Conservation (phyloP, 2,329 filamentous ascomycete species). For the Endothia cerciana region DNA sequence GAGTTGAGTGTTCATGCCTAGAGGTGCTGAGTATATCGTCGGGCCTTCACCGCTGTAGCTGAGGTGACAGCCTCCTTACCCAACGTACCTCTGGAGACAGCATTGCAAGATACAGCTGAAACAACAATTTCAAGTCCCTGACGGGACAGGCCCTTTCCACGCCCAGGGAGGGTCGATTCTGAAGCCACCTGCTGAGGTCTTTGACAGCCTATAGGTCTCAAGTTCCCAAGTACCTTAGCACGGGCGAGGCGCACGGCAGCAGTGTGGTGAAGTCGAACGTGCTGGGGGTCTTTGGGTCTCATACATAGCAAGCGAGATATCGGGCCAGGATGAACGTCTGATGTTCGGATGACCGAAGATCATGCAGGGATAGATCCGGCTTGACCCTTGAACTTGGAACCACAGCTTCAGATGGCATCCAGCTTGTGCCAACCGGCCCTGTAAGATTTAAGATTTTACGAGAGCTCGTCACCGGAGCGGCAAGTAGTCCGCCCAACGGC, state of each 20-base stretch:
- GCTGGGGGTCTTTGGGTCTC: not conserved
- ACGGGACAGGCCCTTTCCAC: not conserved
- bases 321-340: not conserved
- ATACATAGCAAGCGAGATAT: not conserved
- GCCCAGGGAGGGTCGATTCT: not conserved
- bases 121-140: not conserved
- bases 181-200: not conserved
- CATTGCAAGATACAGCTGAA: not conserved
- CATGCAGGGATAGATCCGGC: not conserved
- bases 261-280: not conserved
- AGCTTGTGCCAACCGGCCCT: not conserved
- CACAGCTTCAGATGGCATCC: not conserved
- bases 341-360: not conserved
- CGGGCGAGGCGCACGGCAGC: not conserved
- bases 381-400: not conserved
- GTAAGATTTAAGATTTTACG: not conserved
- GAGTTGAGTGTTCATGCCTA: not conserved
- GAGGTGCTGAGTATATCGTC: not conserved
- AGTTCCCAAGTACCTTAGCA: not conserved
- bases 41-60: not conserved
- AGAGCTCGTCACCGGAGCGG: not conserved
- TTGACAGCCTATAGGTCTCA: not conserved
- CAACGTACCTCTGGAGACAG: not conserved
- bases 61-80: not conserved
- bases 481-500: not conserved